These are phyloP conservation scores for Aspergillus panamensis DNA, from an alignment of 495 filamentous ascomycete genomes.

Conservation along the genomic window DNA sequence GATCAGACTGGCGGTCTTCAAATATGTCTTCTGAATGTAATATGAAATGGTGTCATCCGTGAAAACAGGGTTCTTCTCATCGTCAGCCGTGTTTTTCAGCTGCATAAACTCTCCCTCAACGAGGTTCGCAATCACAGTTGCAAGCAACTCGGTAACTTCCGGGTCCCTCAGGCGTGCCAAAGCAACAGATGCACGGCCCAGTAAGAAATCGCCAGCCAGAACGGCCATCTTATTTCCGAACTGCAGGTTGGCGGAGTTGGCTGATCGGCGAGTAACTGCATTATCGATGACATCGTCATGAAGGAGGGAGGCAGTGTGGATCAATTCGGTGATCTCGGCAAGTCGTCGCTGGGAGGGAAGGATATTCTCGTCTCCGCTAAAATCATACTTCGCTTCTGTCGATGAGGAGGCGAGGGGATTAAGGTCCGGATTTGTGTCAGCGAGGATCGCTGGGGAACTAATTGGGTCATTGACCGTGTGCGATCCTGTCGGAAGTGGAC, in stretches of 20 bases:
- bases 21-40: constrained; percentile 98
- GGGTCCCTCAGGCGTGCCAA: constrained; percentile 85
- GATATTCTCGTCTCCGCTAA: constrained; percentile 63
- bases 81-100: constrained; percentile 87
- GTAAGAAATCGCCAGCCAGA: constrained; percentile 88
- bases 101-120: constrained; percentile 99
- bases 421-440: constrained; percentile 76
- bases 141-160: constrained; percentile 90
- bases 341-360: constrained; percentile 88
- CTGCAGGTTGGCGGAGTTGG: constrained; percentile 82
- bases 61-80: constrained; percentile 77
- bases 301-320: constrained; percentile 92
- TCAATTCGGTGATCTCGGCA: constrained; percentile 94
- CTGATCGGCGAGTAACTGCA: constrained; percentile 74
- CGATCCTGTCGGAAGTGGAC: constrained; percentile 34
- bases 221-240: constrained; percentile 99
- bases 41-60: constrained; percentile 84
- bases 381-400: constrained; percentile 46
- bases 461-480: constrained; percentile 70
- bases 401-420: constrained; percentile 49
- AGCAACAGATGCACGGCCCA: constrained; percentile 90
- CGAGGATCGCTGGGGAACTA: constrained; percentile 68
- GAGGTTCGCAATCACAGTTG: constrained; percentile 94
- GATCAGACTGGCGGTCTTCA: constrained; percentile 93
- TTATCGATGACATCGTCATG: constrained; percentile 99